These are phyloP conservation scores for Allium cepa DNA, from an alignment of 106 monocot species.

Conservation along the genomic window DNA sequence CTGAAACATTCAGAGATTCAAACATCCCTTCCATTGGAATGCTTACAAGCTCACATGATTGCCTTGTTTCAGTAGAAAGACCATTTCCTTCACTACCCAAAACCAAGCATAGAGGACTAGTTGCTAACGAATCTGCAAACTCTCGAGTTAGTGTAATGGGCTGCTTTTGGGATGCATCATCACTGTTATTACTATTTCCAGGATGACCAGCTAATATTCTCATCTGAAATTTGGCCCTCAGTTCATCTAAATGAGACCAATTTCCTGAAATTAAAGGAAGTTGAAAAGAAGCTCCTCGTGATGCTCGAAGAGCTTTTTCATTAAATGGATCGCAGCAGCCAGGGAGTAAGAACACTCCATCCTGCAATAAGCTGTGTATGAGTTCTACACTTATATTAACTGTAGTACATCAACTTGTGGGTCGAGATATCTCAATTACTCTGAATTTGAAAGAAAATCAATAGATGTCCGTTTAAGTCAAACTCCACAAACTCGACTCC, in stretches of 20 bases:
- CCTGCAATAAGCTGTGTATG: slow-evolving; percentile 27
- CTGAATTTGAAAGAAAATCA: too few species aligned
- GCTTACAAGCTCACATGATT: slow-evolving; percentile 53
- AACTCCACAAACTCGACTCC: too few species aligned
- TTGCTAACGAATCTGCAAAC: slow-evolving; percentile 35
- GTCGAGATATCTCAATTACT: too few species aligned
- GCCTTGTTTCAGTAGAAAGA: slow-evolving; percentile 44
- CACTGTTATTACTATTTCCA: slow-evolving; percentile 12
- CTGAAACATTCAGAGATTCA: slow-evolving; percentile 94
- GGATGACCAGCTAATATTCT: slow-evolving; percentile 86
- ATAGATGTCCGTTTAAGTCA: too few species aligned
- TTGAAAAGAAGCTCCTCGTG: slow-evolving; percentile 91
- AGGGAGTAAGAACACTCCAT: slow-evolving; percentile 76
- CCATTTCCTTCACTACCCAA: slow-evolving; percentile 90
- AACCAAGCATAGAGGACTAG: slow-evolving; percentile 56
- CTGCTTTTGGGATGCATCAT: slow-evolving; percentile 7
- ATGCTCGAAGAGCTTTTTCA: slow-evolving; percentile 86
- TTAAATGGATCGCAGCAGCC: slow-evolving; percentile 96
- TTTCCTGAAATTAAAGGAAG: slow-evolving; percentile 60
- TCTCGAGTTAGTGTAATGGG: slow-evolving; percentile 22
- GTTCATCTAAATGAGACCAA: slow-evolving; percentile 51
- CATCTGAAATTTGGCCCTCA: slow-evolving; percentile 39
- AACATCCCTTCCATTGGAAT: slow-evolving; percentile 84
- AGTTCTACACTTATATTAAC: too few species aligned
- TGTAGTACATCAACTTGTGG: too few species aligned